Percentiles rank a stretch among this genome's conserved stretches.
Evolutionary conservation across 208 protist species (phyloP).

Genomic region (Trypanosoma lewisi): DNA sequence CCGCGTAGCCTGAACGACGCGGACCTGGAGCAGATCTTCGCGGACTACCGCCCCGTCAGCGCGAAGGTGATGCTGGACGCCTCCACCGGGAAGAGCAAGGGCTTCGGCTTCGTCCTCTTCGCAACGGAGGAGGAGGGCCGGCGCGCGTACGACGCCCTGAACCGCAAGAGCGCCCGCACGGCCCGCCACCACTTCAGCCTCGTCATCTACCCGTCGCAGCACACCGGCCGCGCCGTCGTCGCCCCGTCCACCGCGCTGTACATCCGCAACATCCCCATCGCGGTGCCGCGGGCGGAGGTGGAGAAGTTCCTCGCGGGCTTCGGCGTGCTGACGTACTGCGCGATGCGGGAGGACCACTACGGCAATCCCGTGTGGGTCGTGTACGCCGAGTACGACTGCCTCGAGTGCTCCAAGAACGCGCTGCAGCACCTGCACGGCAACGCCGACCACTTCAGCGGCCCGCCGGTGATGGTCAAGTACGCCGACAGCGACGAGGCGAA

Average conservation of each 20-base stretch:
- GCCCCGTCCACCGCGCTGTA: constrained; percentile 66
- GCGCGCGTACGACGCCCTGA: constrained; percentile 69
- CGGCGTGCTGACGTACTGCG: constrained; percentile 76
- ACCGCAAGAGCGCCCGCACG: constrained; percentile 57
- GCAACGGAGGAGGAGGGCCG: constrained; percentile 80
- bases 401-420: constrained; percentile 56
- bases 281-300: constrained; percentile 53
- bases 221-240: constrained; percentile 66
- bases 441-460: constrained; percentile 54
- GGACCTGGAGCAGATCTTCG: constrained; percentile 82
- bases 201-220: constrained; percentile 84
- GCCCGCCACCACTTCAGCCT: constrained; percentile 72
- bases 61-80: constrained; percentile 90
- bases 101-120: constrained; percentile 98
- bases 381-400: constrained; percentile 76
- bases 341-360: constrained; percentile 87
- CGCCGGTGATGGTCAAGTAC: constrained; percentile 78
- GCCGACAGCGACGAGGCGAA: constrained; percentile 80
- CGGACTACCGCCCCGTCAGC: constrained; percentile 78
- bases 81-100: constrained; percentile 87
- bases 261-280: constrained; percentile 78
- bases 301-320: constrained; percentile 69
- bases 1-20: constrained; percentile 78
- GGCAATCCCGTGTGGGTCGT: constrained; percentile 81
- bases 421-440: constrained; percentile 72